These are phyloP conservation scores for Graphilbum ipis-grandicollis DNA, from an alignment of 2,329 filamentous ascomycete genomes.

Conservation along the genomic window DNA sequence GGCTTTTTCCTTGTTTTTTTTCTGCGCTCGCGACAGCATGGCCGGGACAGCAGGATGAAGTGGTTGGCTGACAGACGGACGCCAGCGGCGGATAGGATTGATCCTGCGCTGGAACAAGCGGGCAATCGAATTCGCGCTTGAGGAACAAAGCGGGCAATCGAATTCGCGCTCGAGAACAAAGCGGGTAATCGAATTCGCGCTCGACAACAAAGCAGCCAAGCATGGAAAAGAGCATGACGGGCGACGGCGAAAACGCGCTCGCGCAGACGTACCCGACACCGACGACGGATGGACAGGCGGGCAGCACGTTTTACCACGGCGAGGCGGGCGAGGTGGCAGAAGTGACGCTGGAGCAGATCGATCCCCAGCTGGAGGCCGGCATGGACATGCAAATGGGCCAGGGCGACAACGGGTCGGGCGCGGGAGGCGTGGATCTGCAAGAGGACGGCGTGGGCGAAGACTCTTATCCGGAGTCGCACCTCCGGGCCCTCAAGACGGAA, in stretches of 20 bases:
- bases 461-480: conserved; percentile 9
- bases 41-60: no score
- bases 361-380: conserved; percentile 11
- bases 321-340: conserved; percentile 2
- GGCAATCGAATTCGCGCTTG: no score
- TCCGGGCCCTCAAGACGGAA: conserved; percentile 8
- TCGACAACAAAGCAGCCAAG: neutral
- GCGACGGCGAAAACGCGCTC: conserved; percentile 17
- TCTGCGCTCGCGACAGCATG: no score
- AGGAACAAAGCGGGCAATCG: no score
- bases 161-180: neutral
- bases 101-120: no score
- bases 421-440: neutral
- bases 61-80: no score
- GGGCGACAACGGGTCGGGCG: neutral
- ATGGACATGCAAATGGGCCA: conserved; percentile 9
- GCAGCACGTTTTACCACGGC: conserved; percentile 22
- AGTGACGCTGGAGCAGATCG: conserved; percentile 13
- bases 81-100: no score
- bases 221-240: conserved; percentile 16
- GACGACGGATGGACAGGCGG: conserved; percentile 24
- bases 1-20: no score
- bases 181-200: no score
- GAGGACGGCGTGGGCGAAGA: neutral
- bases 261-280: conserved; percentile 29